Conservation (phyloP, 2,329 filamentous ascomycete species). For the Pyrenophora tritici-repentis region DNA sequence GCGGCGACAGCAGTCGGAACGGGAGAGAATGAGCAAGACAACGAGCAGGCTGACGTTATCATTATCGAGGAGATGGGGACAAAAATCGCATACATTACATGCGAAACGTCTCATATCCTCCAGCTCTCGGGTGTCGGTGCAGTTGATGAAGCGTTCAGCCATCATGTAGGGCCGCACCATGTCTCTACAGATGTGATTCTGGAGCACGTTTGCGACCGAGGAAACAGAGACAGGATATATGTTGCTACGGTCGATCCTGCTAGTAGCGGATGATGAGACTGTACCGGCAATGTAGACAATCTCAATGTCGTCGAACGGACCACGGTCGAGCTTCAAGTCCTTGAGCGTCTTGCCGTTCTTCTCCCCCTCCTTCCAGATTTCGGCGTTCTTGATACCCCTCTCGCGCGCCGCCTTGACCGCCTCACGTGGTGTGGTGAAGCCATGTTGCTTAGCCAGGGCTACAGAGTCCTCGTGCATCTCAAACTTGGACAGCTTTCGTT, state of each 20-base stretch:
- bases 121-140: slow-evolving; percentile 40
- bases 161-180: slow-evolving; percentile 43
- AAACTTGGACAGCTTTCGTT: slow-evolving; percentile 46
- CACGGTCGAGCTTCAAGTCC: slow-evolving; percentile 31
- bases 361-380: slow-evolving; percentile 17
- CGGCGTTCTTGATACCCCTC: slow-evolving; percentile 22
- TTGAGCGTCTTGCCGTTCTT: slow-evolving; percentile 24
- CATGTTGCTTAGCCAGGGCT: slow-evolving; percentile 37
- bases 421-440: slow-evolving; percentile 37
- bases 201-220: slow-evolving; percentile 40
- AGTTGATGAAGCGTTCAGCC: slow-evolving; percentile 42
- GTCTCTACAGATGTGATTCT: slow-evolving; percentile 42
- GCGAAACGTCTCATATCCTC: slow-evolving; percentile 41
- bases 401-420: slow-evolving; percentile 42
- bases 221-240: slow-evolving; percentile 45
- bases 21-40: slow-evolving; percentile 42
- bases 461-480: slow-evolving; percentile 46
- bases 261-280: slow-evolving; percentile 44
- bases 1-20: slow-evolving; percentile 43
- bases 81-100: slow-evolving; percentile 44
- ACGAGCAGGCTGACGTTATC: slow-evolving; percentile 46
- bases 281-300: slow-evolving; percentile 47
- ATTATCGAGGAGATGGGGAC: slow-evolving; percentile 47
- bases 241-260: slow-evolving; percentile 38
- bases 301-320: slow-evolving; percentile 46